Evolutionary conservation across 805 yeast species (phyloP), one percentile per base, ranked within the genome.

Genomic region (Saturnispora kantuleensis): DNA sequence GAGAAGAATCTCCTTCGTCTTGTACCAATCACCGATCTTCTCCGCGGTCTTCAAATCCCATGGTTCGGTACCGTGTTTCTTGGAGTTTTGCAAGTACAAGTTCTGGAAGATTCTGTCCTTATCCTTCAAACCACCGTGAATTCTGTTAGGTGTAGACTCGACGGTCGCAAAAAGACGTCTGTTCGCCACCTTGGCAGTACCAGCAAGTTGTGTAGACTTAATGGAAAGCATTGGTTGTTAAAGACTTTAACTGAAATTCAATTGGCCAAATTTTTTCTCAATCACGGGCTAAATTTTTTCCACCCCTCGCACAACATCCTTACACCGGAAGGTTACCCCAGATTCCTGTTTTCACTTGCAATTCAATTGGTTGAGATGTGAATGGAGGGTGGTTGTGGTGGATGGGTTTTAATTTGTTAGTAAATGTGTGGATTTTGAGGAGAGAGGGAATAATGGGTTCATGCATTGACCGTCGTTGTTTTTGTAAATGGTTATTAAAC

Each of bases 11-110:
- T 85, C 95, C 66, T 85, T 86, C 53, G 95, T 86, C 68, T 85
- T 86, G 69, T 85, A 70, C 95, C 95, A 85, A 64, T 86, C 95
- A 42, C 95, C 95, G 78, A 83, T 81, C 56, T 74, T 75, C 71
- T 72, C 71, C 36, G 93, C 82, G 12, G 81, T 68, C 63, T 81
- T 80, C 55, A 86, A 67, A 61, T 84, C 90, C 52, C 57, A 59
- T 13, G 63, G 47, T 41, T 47, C 53, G 50, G 72, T 74, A 41
- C 93, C 93, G 62, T 81, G 82, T 50, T 71, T 76, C 45, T 79
- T 80, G 11, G 64, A 59, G 42, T 59, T 60, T 44, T 56, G 56
- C 45, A 60, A 46, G 65, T 85, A 84, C 41, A 85, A 71, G 65
- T 85, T 85, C 66, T 86, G 95, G 66, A 85, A 85, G 54, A 85